Conservation (phyloP, 306 rosid genomes). For the Canavalia gladiata region DNA sequence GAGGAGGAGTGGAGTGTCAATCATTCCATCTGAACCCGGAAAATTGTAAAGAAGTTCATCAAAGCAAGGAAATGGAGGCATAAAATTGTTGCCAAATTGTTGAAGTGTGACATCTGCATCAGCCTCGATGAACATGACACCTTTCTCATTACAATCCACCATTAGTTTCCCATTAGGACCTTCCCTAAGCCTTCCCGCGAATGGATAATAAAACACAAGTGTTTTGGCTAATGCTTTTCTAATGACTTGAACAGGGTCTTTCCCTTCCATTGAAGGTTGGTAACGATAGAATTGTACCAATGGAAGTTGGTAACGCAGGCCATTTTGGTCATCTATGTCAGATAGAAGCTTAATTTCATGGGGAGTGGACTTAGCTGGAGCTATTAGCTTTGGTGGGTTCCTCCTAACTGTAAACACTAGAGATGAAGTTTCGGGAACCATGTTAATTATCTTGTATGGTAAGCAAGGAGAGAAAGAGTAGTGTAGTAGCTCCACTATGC, state of each 20-base stretch:
- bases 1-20: conserved; percentile 48
- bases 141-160: conserved; percentile 34
- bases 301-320: neutral
- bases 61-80: conserved; percentile 58
- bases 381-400: conserved; percentile 5
- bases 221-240: conserved; percentile 24
- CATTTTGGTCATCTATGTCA: conserved; percentile 30
- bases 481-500: too few relatives aligned
- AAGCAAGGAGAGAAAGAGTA: neutral
- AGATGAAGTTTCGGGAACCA: conserved; percentile 18
- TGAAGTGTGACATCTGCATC: conserved; percentile 13
- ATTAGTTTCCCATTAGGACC: conserved; percentile 22
- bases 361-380: conserved; percentile 16
- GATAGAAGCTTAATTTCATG: conserved; percentile 18
- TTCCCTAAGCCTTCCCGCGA: conserved; percentile 29
- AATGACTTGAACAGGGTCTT: conserved; percentile 32
- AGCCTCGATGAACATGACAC: conserved; percentile 16
- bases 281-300: neutral
- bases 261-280: neutral
- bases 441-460: neutral
- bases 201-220: conserved; percentile 36
- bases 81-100: conserved; percentile 47
- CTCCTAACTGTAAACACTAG: conserved; percentile 11
- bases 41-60: conserved; percentile 54
- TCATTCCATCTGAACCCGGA: conserved; percentile 54